Percentiles rank a stretch among this genome's conserved stretches.
phyloP scores from a whole-genome alignment of 148 eudicot genomes.

The Rhododendron molle region DNA sequence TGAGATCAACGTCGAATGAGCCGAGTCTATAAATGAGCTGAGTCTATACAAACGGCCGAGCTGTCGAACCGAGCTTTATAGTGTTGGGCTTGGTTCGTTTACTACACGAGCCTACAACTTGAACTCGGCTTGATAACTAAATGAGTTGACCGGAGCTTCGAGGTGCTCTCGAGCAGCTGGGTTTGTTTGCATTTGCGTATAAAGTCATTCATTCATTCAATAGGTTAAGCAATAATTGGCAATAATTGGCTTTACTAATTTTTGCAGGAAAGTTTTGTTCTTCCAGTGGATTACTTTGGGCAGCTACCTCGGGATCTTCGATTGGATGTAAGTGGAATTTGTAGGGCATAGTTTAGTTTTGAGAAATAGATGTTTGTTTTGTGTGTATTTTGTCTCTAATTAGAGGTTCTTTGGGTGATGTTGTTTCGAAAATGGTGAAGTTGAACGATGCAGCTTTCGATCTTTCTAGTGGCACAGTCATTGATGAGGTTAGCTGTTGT shows the following conservation, averaged over 20 bases:
- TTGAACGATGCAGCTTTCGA: slow-evolving; percentile 98
- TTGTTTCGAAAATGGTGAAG: slow-evolving; percentile 46
- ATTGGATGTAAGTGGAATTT: slow-evolving; percentile 60
- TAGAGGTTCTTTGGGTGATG: slow-evolving; percentile 16
- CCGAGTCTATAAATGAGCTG: no score
- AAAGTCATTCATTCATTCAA: background rate
- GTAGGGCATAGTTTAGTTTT: background rate
- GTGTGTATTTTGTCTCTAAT: background rate
- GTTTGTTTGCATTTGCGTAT: background rate
- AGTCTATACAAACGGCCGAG: no score
- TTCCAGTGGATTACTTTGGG: slow-evolving; percentile 71
- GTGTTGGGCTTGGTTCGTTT: no score
- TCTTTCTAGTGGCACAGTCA: slow-evolving; percentile 81
- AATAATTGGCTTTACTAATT: background rate
- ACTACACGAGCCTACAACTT: no score
- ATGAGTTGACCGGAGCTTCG: background rate
- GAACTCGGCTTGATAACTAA: background rate
- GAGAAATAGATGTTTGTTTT: background rate
- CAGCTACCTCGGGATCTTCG: slow-evolving; percentile 90
- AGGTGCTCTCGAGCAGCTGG: background rate
- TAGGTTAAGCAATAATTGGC: background rate
- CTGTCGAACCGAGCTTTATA: no score
- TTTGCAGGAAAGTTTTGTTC: slow-evolving; percentile 71
- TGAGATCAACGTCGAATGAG: no score
- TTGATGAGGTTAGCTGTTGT: slow-evolving; percentile 64